phyloP scores from a whole-genome alignment of 306 rosid species.

The Glycine tomentella region DNA sequence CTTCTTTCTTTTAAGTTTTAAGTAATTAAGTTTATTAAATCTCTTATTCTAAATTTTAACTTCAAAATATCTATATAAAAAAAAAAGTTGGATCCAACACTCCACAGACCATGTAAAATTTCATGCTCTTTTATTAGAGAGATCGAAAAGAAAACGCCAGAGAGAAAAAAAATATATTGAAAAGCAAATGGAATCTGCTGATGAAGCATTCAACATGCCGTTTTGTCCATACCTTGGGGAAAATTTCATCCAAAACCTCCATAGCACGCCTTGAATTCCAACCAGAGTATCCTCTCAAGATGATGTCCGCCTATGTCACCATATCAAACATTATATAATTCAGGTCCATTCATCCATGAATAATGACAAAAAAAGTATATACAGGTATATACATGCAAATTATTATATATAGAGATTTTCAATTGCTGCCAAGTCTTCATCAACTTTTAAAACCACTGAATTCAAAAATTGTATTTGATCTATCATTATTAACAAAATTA shows the following conservation, averaged over 20 bases:
- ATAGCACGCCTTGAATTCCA: constrained; percentile 92
- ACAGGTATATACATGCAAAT: too few species aligned
- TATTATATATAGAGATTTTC: too few species aligned
- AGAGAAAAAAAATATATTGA: not conserved
- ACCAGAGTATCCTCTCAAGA: constrained; percentile 75
- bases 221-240: constrained; percentile 63
- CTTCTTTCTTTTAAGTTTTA: not conserved
- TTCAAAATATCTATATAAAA: too few species aligned
- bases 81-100: too few species aligned
- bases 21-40: too few species aligned
- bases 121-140: not conserved
- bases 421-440: too few species aligned
- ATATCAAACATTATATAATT: not conserved
- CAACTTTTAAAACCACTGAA: too few species aligned
- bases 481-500: too few species aligned
- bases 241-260: constrained; percentile 69
- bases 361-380: not conserved
- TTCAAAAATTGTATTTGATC: too few species aligned
- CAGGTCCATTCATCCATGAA: not conserved
- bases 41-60: not conserved
- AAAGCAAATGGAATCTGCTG: not conserved
- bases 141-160: not conserved
- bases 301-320: constrained; percentile 67
- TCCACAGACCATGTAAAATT: too few species aligned
- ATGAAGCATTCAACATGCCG: not conserved